Base-by-base conservation (phyloP, 805 yeast species). In the Candida palmyrensis region DNA sequence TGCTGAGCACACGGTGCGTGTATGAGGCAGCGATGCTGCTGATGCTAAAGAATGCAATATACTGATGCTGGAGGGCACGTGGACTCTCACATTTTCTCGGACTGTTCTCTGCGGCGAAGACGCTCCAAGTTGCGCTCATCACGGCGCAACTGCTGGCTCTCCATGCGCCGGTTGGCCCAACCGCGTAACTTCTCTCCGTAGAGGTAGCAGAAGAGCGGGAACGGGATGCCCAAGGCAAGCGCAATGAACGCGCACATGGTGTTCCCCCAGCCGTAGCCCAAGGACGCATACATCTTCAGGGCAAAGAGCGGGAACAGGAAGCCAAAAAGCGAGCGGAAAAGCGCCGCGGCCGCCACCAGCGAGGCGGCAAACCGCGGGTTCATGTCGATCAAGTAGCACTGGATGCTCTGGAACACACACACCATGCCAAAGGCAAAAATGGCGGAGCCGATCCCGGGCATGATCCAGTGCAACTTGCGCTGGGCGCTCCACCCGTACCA, bases 401-500 rank as follows among this genome's bases (percentile, higher is more conserved):
- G 68, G 25, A 56, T 53, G 1, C 59, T 44, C 39, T 60, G 68
- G 43, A 62, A 62, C 5, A 56, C 67, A 25, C 62, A 55, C 15
- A 61, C 56, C 18, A 62, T 46, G 1, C 60, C 55, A 39, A 61
- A 59, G 2, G 64, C 60, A 47, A 61, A 62, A 12, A 62, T 50
- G 3, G 62, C 71, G 12, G 77, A 66, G 3, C 88, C 89, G 19
- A 80, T 59, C 19, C 63, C 59, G 0, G 85, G 82, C 66, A 78
- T 73, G 25, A 80, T 66, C 80, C 82, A 81, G 33, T 66, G 75
- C 27, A 75, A 47, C 19, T 69, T 49, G 20, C 69, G 60, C 45
- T 77, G 60, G 2, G 82, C 79, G 21, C 79, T 69, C 88, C 87
- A 81, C 11, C 87, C 88, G 45, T 75, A 62, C 55, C 62, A 52